These are phyloP conservation scores for Akebia trifoliata DNA, from an alignment of 164 flowering plant species.

Conservation along the genomic window DNA sequence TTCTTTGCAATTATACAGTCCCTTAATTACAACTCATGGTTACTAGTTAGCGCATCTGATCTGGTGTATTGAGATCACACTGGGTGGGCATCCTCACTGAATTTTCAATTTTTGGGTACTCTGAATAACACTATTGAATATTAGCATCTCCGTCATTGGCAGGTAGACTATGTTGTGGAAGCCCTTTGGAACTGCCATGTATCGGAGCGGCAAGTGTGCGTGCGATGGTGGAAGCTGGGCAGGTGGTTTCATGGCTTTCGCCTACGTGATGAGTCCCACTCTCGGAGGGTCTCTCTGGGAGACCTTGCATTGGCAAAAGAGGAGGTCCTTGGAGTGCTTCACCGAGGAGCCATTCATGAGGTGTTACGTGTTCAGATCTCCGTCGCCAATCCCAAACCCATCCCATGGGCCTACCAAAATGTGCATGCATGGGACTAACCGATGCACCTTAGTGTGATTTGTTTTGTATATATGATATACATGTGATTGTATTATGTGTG, in stretches of 20 bases:
- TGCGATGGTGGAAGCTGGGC: constrained; percentile 93
- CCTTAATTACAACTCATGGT: too few relatives aligned
- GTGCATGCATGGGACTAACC: background rate
- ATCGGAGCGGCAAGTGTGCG: constrained; percentile 58
- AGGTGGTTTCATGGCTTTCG: constrained; percentile 78
- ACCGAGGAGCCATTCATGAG: constrained; percentile 78
- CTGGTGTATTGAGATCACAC: background rate
- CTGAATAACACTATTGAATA: background rate
- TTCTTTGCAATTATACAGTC: too few relatives aligned
- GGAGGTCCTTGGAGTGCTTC: constrained; percentile 63
- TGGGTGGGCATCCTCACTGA: background rate
- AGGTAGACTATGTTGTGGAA: constrained; percentile 45
- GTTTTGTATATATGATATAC: too few relatives aligned
- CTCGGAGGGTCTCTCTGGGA: constrained; percentile 44
- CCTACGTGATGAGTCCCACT: constrained; percentile 53
- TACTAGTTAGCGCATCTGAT: too few relatives aligned
- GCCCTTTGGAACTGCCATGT: constrained; percentile 46
- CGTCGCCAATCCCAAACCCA: constrained; percentile 25
- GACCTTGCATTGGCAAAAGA: constrained; percentile 47
- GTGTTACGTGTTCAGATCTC: constrained; percentile 72
- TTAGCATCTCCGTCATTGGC: constrained; percentile 6
- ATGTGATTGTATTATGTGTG: too few relatives aligned
- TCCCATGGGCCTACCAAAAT: constrained; percentile 33
- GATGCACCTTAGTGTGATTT: background rate
- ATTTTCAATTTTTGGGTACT: background rate